phyloP scores from a whole-genome alignment of 768 basidiomycete species.

The Tephrocybe sp. region DNA sequence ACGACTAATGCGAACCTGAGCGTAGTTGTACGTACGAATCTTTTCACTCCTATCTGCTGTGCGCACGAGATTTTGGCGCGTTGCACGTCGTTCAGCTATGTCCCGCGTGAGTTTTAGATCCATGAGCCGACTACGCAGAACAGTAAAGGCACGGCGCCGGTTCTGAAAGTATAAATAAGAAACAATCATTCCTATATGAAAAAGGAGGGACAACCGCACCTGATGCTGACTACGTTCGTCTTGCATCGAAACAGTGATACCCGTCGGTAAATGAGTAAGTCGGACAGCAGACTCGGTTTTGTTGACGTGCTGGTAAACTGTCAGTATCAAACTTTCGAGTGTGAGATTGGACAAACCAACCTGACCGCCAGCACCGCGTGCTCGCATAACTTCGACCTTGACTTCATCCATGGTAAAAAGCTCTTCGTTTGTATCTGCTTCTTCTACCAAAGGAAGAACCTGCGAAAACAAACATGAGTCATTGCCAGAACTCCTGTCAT shows the following conservation, averaged over 20 bases:
- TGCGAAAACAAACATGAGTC: slow-evolving; percentile 24
- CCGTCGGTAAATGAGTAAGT: slow-evolving; percentile 88
- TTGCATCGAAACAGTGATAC: slow-evolving; percentile 96
- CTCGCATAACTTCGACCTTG: slow-evolving; percentile 90
- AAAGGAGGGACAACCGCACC: slow-evolving; percentile 39
- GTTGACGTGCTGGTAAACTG: slow-evolving; percentile 79
- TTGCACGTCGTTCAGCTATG: slow-evolving; percentile 64
- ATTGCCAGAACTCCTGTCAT: not conserved
- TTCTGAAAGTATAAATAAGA: slow-evolving; percentile 53
- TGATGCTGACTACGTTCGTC: slow-evolving; percentile 96
- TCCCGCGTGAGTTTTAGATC: slow-evolving; percentile 74
- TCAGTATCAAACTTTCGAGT: not conserved
- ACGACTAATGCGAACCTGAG: slow-evolving; percentile 53
- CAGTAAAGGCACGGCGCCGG: slow-evolving; percentile 87
- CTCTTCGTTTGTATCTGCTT: slow-evolving; percentile 59
- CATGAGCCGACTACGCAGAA: slow-evolving; percentile 83
- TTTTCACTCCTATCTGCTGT: slow-evolving; percentile 90
- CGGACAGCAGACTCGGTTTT: slow-evolving; percentile 98
- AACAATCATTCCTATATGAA: not conserved
- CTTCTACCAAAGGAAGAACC: slow-evolving; percentile 82
- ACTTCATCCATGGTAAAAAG: slow-evolving; percentile 84
- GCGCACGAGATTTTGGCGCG: slow-evolving; percentile 70
- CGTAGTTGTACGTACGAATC: slow-evolving; percentile 93
- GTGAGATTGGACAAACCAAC: slow-evolving; percentile 33
- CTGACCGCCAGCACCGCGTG: slow-evolving; percentile 96